A percentile compares a stretch with the other conserved stretches of the same genome.
Evolutionary conservation across 306 rosid species (phyloP).

Genomic region (Erythrophleum fordii): DNA sequence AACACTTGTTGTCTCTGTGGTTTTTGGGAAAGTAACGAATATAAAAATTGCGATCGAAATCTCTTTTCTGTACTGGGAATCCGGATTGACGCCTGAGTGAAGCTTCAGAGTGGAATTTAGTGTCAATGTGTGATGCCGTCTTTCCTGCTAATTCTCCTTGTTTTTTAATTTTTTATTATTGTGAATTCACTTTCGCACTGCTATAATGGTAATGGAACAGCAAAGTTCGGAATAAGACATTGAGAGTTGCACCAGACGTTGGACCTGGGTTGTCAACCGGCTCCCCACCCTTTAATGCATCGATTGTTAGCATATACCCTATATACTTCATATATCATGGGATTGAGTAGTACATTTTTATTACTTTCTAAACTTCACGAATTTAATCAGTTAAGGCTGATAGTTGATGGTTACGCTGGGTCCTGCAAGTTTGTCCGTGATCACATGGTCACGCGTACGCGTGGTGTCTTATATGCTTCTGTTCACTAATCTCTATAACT

Average conservation of each 20-base stretch:
- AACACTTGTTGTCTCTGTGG: background rate
- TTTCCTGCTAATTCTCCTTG: slow-evolving; percentile 16
- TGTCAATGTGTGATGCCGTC: background rate
- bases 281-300: background rate
- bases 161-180: background rate
- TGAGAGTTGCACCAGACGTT: slow-evolving; percentile 12
- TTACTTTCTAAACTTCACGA: background rate
- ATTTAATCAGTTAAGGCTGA: slow-evolving; percentile 19
- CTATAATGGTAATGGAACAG: slow-evolving; percentile 26
- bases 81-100: background rate
- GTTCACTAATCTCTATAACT: background rate
- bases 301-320: background rate
- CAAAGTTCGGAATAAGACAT: slow-evolving; percentile 9
- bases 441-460: slow-evolving; percentile 8
- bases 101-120: slow-evolving; percentile 2
- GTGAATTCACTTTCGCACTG: slow-evolving; percentile 15
- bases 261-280: slow-evolving; percentile 8
- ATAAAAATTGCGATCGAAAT: slow-evolving; percentile 1
- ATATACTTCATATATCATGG: background rate
- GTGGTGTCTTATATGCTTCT: slow-evolving; percentile 24
- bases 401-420: slow-evolving; percentile 2
- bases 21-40: background rate
- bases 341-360: background rate
- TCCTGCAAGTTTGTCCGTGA: slow-evolving; percentile 24
- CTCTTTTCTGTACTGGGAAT: slow-evolving; percentile 15